These are phyloP conservation scores for Ambrosia hybrid DNA, from an alignment of 140 eudicot species.

Conservation along the genomic window DNA sequence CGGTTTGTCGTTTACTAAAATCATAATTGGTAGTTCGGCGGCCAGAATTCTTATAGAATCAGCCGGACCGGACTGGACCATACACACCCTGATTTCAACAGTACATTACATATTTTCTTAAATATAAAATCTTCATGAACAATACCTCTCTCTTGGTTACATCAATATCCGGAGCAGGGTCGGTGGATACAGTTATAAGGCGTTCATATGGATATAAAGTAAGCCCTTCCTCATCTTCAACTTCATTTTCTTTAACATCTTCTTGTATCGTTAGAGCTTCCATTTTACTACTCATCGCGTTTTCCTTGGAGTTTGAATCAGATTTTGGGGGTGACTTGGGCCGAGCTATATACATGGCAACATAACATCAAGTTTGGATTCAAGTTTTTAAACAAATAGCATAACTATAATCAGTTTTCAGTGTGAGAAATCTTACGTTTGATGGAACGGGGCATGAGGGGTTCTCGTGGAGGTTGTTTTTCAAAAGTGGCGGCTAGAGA, in stretches of 20 bases:
- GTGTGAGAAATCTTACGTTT: constrained; percentile 50
- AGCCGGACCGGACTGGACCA: neutral
- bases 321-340: constrained; percentile 52
- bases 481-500: constrained; percentile 67
- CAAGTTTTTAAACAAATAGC: neutral
- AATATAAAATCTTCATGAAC: neutral
- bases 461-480: constrained; percentile 57
- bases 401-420: neutral
- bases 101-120: neutral
- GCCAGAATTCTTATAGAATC: neutral
- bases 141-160: constrained; percentile 91
- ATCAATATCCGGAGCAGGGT: constrained; percentile 84
- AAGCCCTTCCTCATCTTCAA: constrained; percentile 95
- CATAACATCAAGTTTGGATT: constrained; percentile 21
- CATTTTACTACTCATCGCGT: constrained; percentile 52
- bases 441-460: constrained; percentile 66
- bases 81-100: neutral
- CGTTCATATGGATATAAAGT: constrained; percentile 78
- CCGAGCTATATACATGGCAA: constrained; percentile 44
- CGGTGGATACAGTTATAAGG: constrained; percentile 59
- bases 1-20: neutral
- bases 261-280: constrained; percentile 75
- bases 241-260: constrained; percentile 84
- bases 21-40: neutral
- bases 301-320: constrained; percentile 56